Evolutionary conservation across 2,329 filamentous ascomycete species (phyloP).

Genomic region (Hypoxylon sp.): DNA sequence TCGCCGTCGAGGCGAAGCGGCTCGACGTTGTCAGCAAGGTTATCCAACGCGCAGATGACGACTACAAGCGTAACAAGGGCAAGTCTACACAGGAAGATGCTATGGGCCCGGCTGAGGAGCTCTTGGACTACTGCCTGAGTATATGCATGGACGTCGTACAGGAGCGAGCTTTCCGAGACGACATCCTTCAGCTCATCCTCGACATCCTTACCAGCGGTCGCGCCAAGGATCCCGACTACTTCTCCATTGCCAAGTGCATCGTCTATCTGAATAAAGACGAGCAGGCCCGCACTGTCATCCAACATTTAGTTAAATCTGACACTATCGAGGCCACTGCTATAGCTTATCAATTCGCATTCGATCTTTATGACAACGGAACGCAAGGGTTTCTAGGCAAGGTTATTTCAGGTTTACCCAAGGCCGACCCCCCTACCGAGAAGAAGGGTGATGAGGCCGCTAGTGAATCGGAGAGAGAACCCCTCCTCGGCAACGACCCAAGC

Average conservation of each 20-base stretch:
- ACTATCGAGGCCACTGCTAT: conserved; percentile 84
- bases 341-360: conserved; percentile 98
- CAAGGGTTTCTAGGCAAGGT: conserved; percentile 97
- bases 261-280: conserved; percentile 95
- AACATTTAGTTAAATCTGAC: conserved; percentile 83
- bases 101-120: conserved; percentile 81
- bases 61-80: conserved; percentile 80
- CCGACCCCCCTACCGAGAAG: conserved; percentile 59
- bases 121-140: conserved; percentile 96
- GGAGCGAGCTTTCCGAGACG: conserved; percentile 84
- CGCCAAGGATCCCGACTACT: conserved; percentile 89
- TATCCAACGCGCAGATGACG: conserved; percentile 89
- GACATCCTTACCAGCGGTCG: conserved; percentile 90
- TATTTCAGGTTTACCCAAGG: conserved; percentile 80
- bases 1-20: conserved; percentile 94
- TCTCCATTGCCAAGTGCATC: conserved; percentile 97
- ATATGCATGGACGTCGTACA: conserved; percentile 99
- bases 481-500: conserved; percentile 64
- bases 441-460: conserved; percentile 66
- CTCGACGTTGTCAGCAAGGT: conserved; percentile 87
- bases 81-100: conserved; percentile 68
- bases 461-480: conserved; percentile 63
- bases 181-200: conserved; percentile 93
- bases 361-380: conserved; percentile 97
- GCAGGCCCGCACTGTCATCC: conserved; percentile 89